These are phyloP conservation scores for Byssoonygena ceratinophila DNA, from an alignment of 2,329 filamentous ascomycete genomes.

Conservation along the genomic window DNA sequence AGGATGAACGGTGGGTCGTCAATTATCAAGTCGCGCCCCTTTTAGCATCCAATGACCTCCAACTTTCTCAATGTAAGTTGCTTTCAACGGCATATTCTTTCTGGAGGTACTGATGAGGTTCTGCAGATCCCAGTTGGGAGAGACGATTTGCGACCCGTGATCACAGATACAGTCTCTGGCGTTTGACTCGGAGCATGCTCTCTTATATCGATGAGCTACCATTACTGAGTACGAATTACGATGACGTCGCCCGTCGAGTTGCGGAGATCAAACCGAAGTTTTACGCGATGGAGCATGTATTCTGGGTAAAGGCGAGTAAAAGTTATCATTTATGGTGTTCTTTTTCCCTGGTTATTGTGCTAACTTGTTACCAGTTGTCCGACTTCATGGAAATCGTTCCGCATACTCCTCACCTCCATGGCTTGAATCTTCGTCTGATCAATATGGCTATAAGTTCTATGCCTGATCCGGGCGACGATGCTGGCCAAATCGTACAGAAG, in stretches of 20 bases:
- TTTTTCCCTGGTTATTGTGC: conserved; percentile 13
- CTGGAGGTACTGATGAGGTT: conserved; percentile 12
- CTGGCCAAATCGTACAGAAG: not conserved
- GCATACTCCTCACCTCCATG: conserved; percentile 39
- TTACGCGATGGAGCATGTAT: conserved; percentile 41
- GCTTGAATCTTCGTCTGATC: conserved; percentile 30
- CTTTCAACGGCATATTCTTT: not conserved
- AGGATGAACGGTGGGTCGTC: conserved; percentile 40
- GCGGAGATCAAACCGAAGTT: conserved; percentile 39
- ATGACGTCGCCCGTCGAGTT: conserved; percentile 34
- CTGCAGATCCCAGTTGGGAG: conserved; percentile 37
- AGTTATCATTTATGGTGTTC: not conserved
- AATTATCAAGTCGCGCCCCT: conserved; percentile 42
- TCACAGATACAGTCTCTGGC: conserved; percentile 40
- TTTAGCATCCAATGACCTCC: conserved; percentile 41
- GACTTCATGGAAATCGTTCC: conserved; percentile 43
- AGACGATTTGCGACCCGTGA: conserved; percentile 35
- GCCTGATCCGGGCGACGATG: conserved; percentile 16
- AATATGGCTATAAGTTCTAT: conserved; percentile 36
- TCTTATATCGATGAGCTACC: conserved; percentile 34
- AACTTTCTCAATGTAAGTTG: conserved; percentile 36
- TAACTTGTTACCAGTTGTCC: conserved; percentile 30
- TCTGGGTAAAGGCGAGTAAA: conserved; percentile 40
- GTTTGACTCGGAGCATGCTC: conserved; percentile 37
- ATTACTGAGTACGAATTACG: conserved; percentile 29